A percentile compares a stretch with the other conserved stretches of the same genome.
Conservation (phyloP, 2,329 filamentous ascomycete genomes). For the Cytospora chrysosperma region DNA sequence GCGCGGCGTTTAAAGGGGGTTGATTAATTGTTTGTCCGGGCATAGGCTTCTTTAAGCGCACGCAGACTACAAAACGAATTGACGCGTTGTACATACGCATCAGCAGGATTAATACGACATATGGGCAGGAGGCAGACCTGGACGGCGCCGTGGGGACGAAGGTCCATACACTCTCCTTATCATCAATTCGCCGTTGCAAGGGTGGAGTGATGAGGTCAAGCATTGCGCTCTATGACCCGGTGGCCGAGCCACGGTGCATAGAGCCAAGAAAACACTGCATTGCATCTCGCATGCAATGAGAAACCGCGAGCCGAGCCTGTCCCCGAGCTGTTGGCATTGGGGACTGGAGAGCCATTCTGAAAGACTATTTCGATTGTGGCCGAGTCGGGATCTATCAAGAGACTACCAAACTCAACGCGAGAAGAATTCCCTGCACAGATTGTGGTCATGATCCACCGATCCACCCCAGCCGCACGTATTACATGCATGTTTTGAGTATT, state of each 20-base stretch:
- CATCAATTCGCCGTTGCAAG: not conserved
- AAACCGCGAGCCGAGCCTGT: not conserved
- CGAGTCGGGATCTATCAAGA: not conserved
- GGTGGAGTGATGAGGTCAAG: not conserved
- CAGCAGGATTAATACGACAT: not conserved
- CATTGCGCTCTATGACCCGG: not conserved
- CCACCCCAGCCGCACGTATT: not conserved
- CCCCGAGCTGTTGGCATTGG: not conserved
- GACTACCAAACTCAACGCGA: not conserved
- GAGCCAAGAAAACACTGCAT: not conserved
- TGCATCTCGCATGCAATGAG: not conserved
- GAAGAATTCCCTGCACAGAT: not conserved
- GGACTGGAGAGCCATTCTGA: not conserved
- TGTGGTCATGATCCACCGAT: not conserved
- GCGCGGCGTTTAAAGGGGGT: slow-evolving; percentile 13
- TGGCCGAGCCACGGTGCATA: not conserved
- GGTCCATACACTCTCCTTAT: not conserved
- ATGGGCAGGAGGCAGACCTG: not conserved
- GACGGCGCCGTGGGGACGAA: not conserved
- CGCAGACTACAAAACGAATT: not conserved
- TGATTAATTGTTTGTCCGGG: not conserved
- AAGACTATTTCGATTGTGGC: not conserved
- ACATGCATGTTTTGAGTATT: not conserved
- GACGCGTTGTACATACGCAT: not conserved
- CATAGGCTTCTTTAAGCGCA: not conserved